These are phyloP conservation scores for Exidia glandulosa DNA, from an alignment of 768 basidiomycete genomes.

Conservation along the genomic window DNA sequence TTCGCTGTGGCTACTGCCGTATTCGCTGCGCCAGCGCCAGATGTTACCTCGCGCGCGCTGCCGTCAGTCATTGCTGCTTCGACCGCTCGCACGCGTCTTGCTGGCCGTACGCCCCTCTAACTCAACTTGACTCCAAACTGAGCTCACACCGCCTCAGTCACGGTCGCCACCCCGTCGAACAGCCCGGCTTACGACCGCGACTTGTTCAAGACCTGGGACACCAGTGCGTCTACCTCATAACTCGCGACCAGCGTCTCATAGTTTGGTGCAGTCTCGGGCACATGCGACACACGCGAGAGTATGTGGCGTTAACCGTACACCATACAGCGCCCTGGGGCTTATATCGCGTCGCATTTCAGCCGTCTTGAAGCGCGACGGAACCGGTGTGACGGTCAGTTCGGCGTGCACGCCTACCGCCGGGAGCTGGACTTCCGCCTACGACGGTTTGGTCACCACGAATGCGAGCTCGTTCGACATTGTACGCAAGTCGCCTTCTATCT, in stretches of 20 bases:
- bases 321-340: not conserved
- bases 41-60: slow-evolving; percentile 7
- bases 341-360: slow-evolving; percentile 4
- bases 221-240: slow-evolving; percentile 21
- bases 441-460: slow-evolving; percentile 31
- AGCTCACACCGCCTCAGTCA: slow-evolving; percentile 10
- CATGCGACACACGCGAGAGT: slow-evolving; percentile 45
- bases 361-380: slow-evolving; percentile 22
- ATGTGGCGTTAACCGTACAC: slow-evolving; percentile 9
- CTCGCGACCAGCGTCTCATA: not conserved
- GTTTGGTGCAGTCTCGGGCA: slow-evolving; percentile 31
- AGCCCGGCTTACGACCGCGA: slow-evolving; percentile 29
- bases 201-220: slow-evolving; percentile 39
- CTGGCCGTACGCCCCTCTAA: slow-evolving; percentile 9
- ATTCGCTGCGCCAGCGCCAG: not conserved
- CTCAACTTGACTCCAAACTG: not conserved
- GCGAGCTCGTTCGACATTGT: slow-evolving; percentile 44
- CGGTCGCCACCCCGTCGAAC: slow-evolving; percentile 32
- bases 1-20: not conserved
- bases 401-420: slow-evolving; percentile 37
- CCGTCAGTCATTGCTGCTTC: slow-evolving; percentile 11
- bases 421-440: slow-evolving; percentile 42
- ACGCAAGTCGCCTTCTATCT: slow-evolving; percentile 7
- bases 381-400: slow-evolving; percentile 28
- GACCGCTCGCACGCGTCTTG: slow-evolving; percentile 13